These are phyloP conservation scores for Przewalskia tangutica DNA, from an alignment of 257 asterid genomes.

Conservation along the genomic window DNA sequence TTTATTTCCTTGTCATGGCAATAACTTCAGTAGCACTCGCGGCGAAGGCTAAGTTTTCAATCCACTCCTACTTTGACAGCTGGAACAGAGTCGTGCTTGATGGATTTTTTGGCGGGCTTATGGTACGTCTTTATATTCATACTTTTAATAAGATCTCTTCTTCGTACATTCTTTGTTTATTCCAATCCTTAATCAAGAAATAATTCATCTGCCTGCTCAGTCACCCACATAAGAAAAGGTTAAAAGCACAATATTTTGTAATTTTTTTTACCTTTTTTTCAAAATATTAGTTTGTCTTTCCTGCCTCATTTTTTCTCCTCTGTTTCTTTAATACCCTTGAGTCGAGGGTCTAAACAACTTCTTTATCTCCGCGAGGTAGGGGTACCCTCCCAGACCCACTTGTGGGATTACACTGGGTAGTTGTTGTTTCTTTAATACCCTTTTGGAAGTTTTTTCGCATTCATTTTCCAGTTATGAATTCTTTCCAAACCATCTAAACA, in stretches of 20 bases:
- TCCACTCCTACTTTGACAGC: slow-evolving; percentile 68
- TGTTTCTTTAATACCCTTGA: background rate
- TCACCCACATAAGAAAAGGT: background rate
- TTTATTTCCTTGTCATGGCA: slow-evolving; percentile 79
- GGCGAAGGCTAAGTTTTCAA: slow-evolving; percentile 75
- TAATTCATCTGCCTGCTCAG: background rate
- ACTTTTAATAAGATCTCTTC: background rate
- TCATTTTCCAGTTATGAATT: background rate
- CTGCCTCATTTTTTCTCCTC: background rate
- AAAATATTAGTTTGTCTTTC: background rate
- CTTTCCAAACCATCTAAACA: background rate
- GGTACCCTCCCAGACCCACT: no score
- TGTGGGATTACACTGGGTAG: no score
- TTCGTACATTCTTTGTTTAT: background rate
- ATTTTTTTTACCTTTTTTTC: background rate
- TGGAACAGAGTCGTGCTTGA: slow-evolving; percentile 72
- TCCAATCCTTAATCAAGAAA: background rate
- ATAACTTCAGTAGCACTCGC: slow-evolving; percentile 77
- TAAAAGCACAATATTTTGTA: background rate
- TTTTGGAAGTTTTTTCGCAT: background rate
- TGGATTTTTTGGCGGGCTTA: slow-evolving; percentile 80
- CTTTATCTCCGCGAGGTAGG: no score
- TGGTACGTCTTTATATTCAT: slow-evolving; percentile 34
- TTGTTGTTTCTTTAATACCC: background rate
- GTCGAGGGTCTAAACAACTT: no score